phyloP scores from a whole-genome alignment of 768 basidiomycete species.

The Pholiota microspora region DNA sequence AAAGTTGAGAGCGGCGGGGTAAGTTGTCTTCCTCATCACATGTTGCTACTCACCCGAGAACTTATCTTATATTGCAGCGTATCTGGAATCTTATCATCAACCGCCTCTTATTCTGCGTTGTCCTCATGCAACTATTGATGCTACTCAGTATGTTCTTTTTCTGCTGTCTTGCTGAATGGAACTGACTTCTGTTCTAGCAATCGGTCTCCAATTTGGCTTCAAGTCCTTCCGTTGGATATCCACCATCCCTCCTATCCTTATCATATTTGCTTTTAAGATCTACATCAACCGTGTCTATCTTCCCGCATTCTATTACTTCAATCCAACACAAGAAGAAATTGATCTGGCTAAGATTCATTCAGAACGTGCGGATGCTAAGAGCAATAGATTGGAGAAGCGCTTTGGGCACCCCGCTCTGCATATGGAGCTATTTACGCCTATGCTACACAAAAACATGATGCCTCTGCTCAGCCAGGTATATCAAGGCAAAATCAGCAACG shows the following conservation, averaged over 20 bases:
- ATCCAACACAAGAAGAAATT: slow-evolving; percentile 79
- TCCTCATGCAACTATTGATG: slow-evolving; percentile 89
- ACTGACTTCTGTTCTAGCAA: slow-evolving; percentile 47
- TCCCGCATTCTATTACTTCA: slow-evolving; percentile 74
- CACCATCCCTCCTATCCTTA: slow-evolving; percentile 82
- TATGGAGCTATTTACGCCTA: slow-evolving; percentile 82
- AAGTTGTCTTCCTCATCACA: slow-evolving; percentile 39
- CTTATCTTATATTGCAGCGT: slow-evolving; percentile 44
- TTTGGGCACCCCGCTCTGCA: slow-evolving; percentile 95
- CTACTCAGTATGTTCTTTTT: slow-evolving; percentile 65
- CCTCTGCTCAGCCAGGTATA: slow-evolving; percentile 75
- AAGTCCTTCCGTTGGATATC: slow-evolving; percentile 77
- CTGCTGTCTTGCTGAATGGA: not conserved
- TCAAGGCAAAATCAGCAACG: slow-evolving; percentile 62
- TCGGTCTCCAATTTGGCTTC: slow-evolving; percentile 78
- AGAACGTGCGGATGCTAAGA: slow-evolving; percentile 66
- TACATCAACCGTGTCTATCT: slow-evolving; percentile 73
- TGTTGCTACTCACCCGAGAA: too few species aligned
- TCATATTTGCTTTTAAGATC: slow-evolving; percentile 80
- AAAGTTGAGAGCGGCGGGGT: slow-evolving; percentile 94
- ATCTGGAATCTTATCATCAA: slow-evolving; percentile 95
- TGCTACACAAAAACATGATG: slow-evolving; percentile 87
- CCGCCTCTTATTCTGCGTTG: slow-evolving; percentile 70
- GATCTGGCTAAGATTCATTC: slow-evolving; percentile 74
- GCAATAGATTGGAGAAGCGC: slow-evolving; percentile 80